phyloP scores from a whole-genome alignment of 75 land plant genomes.

The Pinus albicaulis region DNA sequence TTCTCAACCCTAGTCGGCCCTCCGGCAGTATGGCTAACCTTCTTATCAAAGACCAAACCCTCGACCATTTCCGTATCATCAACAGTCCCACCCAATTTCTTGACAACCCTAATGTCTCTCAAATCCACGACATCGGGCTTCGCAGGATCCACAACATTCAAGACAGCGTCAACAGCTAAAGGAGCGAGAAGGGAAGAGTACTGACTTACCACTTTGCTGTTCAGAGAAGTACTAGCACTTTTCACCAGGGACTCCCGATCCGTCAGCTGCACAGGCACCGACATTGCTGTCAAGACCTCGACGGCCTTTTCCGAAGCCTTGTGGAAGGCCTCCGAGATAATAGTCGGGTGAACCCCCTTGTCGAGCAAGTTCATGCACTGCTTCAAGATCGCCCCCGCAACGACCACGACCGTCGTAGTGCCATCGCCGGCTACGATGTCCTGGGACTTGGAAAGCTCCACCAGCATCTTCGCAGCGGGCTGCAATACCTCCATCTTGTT shows the following conservation, averaged over 20 bases:
- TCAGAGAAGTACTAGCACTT: conserved; percentile 85
- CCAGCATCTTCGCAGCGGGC: conserved; percentile 97
- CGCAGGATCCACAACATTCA: conserved; percentile 79
- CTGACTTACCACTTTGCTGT: conserved; percentile 91
- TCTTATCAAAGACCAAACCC: conserved; percentile 90
- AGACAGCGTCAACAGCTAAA: conserved; percentile 83
- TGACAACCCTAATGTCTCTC: conserved; percentile 75
- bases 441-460: conserved; percentile 93
- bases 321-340: conserved; percentile 82
- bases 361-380: conserved; percentile 52
- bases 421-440: conserved; percentile 95
- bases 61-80: conserved; percentile 90
- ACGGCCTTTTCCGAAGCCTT: conserved; percentile 72
- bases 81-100: conserved; percentile 95
- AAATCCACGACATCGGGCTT: conserved; percentile 80
- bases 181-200: conserved; percentile 95
- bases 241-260: conserved; percentile 83
- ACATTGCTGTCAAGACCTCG: conserved; percentile 81
- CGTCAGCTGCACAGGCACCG: conserved; percentile 78
- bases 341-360: conserved; percentile 82
- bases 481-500: conserved; percentile 92
- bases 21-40: conserved; percentile 86
- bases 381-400: conserved; percentile 91
- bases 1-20: conserved; percentile 92
- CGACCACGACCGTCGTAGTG: conserved; percentile 93